These are phyloP conservation scores for Ustilago loliicola DNA, from an alignment of 1,284 basidiomycete species.

Conservation along the genomic window DNA sequence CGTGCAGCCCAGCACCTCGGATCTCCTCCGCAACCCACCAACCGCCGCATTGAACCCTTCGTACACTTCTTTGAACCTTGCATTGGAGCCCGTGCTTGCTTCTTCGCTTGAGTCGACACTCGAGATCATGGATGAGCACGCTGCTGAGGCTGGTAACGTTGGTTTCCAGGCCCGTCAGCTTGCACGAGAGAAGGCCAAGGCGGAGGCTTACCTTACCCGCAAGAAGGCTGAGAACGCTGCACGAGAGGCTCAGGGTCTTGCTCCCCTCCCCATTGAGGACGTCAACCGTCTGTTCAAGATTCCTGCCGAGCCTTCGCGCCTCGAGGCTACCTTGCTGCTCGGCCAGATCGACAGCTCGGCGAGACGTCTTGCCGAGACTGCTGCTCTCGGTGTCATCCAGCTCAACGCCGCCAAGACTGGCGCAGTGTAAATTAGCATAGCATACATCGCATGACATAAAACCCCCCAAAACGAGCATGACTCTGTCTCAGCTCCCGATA, in stretches of 20 bases:
- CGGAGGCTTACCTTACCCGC: conserved; percentile 76
- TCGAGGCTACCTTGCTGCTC: conserved; percentile 81
- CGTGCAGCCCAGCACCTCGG: conserved; percentile 55
- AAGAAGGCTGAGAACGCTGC: conserved; percentile 86
- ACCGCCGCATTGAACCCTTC: conserved; percentile 60
- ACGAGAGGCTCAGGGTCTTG: conserved; percentile 85
- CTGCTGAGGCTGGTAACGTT: conserved; percentile 77
- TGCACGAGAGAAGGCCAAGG: conserved; percentile 85
- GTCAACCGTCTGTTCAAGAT: conserved; percentile 78
- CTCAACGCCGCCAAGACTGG: conserved; percentile 66
- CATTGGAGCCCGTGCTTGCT: conserved; percentile 68
- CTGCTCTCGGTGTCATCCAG: conserved; percentile 73
- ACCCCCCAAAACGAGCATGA: conserved; percentile 24
- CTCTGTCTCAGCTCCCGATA: conserved; percentile 24
- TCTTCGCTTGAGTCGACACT: conserved; percentile 68
- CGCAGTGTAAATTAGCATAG: conserved; percentile 42
- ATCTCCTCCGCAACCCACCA: conserved; percentile 60
- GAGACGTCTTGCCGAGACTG: conserved; percentile 69
- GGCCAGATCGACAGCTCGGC: conserved; percentile 71
- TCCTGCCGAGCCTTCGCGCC: conserved; percentile 86
- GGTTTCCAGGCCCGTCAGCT: conserved; percentile 93
- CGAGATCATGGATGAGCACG: conserved; percentile 67
- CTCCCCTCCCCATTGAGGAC: conserved; percentile 77
- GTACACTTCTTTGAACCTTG: conserved; percentile 66
- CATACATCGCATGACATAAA: conserved; percentile 9